These are phyloP conservation scores for Kingdonia uniflora DNA, from an alignment of 164 flowering plant species.

Conservation along the genomic window DNA sequence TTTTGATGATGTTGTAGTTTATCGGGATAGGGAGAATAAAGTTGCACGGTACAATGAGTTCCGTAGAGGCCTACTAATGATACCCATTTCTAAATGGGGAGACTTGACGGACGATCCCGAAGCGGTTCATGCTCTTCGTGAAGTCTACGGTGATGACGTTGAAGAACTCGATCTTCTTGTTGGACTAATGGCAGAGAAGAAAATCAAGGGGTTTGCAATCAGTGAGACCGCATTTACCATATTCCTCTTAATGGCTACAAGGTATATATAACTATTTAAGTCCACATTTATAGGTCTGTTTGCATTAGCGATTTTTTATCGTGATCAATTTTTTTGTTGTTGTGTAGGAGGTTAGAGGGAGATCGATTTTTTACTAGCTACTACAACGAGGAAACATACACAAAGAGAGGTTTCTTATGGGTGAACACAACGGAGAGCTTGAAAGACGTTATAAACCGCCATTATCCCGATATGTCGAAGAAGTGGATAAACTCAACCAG, in stretches of 20 bases:
- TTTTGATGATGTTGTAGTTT: conserved; percentile 17
- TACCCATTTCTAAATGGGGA: conserved; percentile 48
- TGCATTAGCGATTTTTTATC: conserved; percentile 25
- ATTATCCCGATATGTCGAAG: conserved; percentile 34
- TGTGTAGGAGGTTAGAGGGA: conserved; percentile 43
- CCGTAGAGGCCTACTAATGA: conserved; percentile 35
- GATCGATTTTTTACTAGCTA: conserved; percentile 52
- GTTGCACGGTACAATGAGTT: conserved; percentile 49
- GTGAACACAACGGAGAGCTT: conserved; percentile 42
- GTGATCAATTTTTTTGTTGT: conserved; percentile 12
- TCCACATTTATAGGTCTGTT: no score
- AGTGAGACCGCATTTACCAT: conserved; percentile 50
- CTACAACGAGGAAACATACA: conserved; percentile 34
- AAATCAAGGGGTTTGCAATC: conserved; percentile 51
- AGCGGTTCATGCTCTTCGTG: conserved; percentile 22
- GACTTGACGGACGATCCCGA: conserved; percentile 41
- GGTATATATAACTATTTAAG: conserved; percentile 25
- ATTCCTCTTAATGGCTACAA: conserved; percentile 41
- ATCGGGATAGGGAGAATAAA: conserved; percentile 35
- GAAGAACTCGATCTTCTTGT: conserved; percentile 45
- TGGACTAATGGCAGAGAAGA: conserved; percentile 50
- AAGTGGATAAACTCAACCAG: conserved; percentile 37
- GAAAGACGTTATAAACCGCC: conserved; percentile 41
- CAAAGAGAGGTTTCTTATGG: conserved; percentile 40
- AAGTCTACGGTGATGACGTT: conserved; percentile 40